Conservation (phyloP, 768 basidiomycete species). For the Crucibulum laeve region DNA sequence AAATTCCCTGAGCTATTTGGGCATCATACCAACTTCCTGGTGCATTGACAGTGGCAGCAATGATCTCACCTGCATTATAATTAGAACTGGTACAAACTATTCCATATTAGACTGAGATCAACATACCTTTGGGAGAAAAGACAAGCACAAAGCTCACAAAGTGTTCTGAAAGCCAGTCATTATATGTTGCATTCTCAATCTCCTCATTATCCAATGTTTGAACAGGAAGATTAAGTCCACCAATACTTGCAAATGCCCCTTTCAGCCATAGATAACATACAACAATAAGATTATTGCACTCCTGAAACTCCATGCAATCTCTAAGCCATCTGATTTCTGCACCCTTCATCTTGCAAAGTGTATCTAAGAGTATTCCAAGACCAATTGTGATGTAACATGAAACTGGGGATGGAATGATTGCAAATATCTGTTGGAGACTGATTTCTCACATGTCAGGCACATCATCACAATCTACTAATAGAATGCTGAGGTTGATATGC, state of each 20-base stretch:
- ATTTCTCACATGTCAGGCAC: constrained; percentile 31
- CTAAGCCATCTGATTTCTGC: constrained; percentile 19
- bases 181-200: constrained; percentile 42
- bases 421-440: constrained; percentile 33
- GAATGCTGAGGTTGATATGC: too few species aligned
- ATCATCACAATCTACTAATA: too few species aligned
- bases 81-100: too few species aligned
- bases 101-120: too few species aligned
- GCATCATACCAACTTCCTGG: constrained; percentile 50
- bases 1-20: constrained; percentile 33
- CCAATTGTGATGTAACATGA: constrained; percentile 26
- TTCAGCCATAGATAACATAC: constrained; percentile 21
- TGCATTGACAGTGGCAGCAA: constrained; percentile 29
- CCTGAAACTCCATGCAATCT: constrained; percentile 17
- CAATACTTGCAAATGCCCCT: constrained; percentile 36
- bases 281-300: constrained; percentile 17
- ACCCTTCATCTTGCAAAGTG: constrained; percentile 20
- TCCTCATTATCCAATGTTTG: constrained; percentile 31
- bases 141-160: constrained; percentile 33
- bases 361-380: constrained; percentile 20
- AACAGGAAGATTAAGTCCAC: constrained; percentile 33
- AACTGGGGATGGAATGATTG: constrained; percentile 27
- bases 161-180: constrained; percentile 38
- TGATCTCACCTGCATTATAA: constrained; percentile 30
- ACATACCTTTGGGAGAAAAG: constrained; percentile 28